Conservation (phyloP, 306 rosid species). For the Neltuma alba region DNA sequence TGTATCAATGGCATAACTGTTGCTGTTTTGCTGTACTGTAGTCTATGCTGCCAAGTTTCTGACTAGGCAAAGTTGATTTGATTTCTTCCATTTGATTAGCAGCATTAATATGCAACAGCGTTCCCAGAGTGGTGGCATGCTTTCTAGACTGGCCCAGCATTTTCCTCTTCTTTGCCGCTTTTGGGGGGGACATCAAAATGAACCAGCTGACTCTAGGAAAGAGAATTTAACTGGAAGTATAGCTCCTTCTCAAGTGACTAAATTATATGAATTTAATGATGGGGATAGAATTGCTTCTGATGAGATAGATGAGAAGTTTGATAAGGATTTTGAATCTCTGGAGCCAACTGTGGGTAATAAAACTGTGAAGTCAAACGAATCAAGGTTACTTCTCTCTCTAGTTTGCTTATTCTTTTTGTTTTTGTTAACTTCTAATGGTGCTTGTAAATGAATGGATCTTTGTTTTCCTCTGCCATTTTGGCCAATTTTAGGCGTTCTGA, state of each 20-base stretch:
- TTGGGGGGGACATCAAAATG: conserved; percentile 50
- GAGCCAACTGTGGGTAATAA: conserved; percentile 34
- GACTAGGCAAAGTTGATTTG: background rate
- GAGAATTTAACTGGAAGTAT: conserved; percentile 33
- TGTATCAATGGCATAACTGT: background rate
- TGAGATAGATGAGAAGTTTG: conserved; percentile 40
- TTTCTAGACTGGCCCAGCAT: conserved; percentile 71
- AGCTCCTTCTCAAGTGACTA: conserved; percentile 36
- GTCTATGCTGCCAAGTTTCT: conserved; percentile 28
- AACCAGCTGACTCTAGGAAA: conserved; percentile 41
- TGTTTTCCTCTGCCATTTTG: conserved; percentile 20
- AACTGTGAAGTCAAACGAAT: conserved; percentile 42
- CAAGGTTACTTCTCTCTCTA: conserved; percentile 53
- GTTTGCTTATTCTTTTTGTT: background rate
- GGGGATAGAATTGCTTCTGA: conserved; percentile 40
- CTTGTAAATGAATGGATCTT: background rate
- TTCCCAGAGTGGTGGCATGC: conserved; percentile 60
- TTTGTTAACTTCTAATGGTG: conserved; percentile 1
- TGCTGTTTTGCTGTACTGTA: conserved; percentile 1
- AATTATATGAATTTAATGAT: conserved; percentile 40
- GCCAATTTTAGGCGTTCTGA: conserved; percentile 49
- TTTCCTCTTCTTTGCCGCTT: conserved; percentile 73
- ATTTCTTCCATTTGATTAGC: conserved; percentile 40
- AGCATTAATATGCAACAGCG: conserved; percentile 47
- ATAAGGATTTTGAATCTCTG: conserved; percentile 36